Evolutionary conservation across 192 early-diverging fungal genomes (phyloP).

Genomic region (Backusella morwellensis): DNA sequence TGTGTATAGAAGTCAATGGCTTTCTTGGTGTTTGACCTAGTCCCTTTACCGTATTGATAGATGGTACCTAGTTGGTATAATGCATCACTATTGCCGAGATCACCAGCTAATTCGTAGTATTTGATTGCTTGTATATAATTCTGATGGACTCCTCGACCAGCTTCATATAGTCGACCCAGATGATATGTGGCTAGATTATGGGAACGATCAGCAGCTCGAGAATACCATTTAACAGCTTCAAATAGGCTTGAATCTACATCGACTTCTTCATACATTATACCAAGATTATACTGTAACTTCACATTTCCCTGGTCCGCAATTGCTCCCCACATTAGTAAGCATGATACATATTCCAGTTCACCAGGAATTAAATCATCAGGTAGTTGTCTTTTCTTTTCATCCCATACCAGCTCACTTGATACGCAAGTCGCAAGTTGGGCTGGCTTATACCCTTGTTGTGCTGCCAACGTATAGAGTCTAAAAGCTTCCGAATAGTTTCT

Average conservation of each 20-base stretch:
- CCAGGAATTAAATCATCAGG: no score
- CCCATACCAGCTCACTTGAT: neutral
- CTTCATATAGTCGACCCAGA: neutral
- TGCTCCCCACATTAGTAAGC: neutral
- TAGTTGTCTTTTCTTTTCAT: neutral
- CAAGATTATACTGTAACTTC: neutral
- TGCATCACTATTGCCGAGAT: neutral
- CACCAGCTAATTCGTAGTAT: neutral
- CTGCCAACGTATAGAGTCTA: neutral
- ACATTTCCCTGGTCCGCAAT: neutral
- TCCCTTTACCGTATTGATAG: neutral
- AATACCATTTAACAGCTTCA: neutral
- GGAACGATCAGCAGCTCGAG: neutral
- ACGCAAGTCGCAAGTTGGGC: neutral
- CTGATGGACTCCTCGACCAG: neutral
- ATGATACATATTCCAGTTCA: neutral
- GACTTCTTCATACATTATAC: neutral
- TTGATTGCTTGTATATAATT: neutral
- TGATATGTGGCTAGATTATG: neutral
- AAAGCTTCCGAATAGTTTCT: neutral
- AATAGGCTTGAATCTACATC: neutral
- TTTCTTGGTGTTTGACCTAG: neutral
- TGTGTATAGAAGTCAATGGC: neutral
- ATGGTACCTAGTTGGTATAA: neutral
- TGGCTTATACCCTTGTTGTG: neutral